phyloP scores from a whole-genome alignment of 306 rosid species.

The Cucumis melo region DNA sequence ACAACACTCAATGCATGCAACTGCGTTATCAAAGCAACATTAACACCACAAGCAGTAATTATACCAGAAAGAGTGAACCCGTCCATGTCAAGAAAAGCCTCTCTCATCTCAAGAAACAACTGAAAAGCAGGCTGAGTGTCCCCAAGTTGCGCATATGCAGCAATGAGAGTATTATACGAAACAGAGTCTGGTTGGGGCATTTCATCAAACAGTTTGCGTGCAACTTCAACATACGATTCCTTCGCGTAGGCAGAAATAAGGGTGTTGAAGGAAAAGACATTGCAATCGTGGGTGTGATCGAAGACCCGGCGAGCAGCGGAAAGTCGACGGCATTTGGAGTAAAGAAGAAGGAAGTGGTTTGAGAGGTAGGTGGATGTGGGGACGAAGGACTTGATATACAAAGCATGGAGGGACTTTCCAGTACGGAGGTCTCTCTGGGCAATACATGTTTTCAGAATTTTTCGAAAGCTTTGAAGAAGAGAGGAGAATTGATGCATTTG shows the following conservation, averaged over 20 bases:
- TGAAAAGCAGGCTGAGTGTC: constrained; percentile 23
- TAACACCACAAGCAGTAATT: constrained; percentile 20
- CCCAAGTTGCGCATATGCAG: constrained; percentile 42
- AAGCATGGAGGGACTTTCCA: constrained; percentile 4
- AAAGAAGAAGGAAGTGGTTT: constrained; percentile 36
- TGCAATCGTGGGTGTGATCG: constrained; percentile 18
- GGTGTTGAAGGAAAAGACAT: constrained; percentile 37
- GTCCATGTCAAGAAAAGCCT: constrained; percentile 25
- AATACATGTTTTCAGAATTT: not conserved
- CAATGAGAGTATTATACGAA: constrained; percentile 29
- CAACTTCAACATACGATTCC: constrained; percentile 11
- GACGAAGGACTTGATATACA: not conserved
- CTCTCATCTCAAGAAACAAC: constrained; percentile 34
- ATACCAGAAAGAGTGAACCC: constrained; percentile 60
- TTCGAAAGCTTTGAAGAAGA: not conserved
- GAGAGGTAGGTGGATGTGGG: constrained; percentile 31
- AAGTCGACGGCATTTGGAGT: constrained; percentile 37
- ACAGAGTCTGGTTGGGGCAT: not conserved
- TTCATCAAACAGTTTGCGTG: not conserved
- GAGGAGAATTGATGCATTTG: constrained; percentile 1
- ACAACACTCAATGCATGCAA: constrained; percentile 26
- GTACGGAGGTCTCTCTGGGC: not conserved
- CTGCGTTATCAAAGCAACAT: constrained; percentile 36
- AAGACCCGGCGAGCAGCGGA: constrained; percentile 23
- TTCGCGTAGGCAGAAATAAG: constrained; percentile 18